Evolutionary conservation across 768 basidiomycete species (phyloP), one percentile per base, ranked within the genome.

Genomic region (Lepiota subincarnata): DNA sequence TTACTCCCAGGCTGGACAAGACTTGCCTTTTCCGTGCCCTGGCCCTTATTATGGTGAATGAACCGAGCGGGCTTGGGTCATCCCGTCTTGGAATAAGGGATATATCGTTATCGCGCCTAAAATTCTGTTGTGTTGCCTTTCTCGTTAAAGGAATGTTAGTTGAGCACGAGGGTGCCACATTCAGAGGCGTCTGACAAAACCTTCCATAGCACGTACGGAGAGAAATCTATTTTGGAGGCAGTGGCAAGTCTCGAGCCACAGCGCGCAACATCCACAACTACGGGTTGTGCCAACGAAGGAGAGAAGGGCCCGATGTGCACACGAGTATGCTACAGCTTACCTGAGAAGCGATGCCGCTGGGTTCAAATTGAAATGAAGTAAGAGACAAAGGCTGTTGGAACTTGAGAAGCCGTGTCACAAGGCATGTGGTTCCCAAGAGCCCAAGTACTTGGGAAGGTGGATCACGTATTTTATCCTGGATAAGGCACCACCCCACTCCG

Each of bases 401-500:
- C 16, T 16, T 20, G n/a, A 38, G 53, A 48, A 54, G 45, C 38
- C 34, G 28, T 35, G 36, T 46, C 52, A 53, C 44, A 37, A 12
- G 44, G 36, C 26, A 13, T 46, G 38, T 53, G 51, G 36, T 24
- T 18, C 42, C 40, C 37, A 6, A 12, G 43, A 34, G 14, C 13
- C 45, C 45, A 47, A 47, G 28, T 12, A 31, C 16, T 24, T 34
- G 16, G 42, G 37, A 14, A 19, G 34, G 34, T 20, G 16, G 20
- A 44, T 19, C 20, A 36, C 18, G n/a, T 28, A 28, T 19, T 34
- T n/a, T 34, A 13, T 34, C 4, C 31, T 22, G 34, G 53, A 14
- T 46, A 38, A 47, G 53, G 45, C 53, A 48, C 31, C 10, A 11
- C 31, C 2, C 10, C 24, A 24, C 24, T 24, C 3, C 36, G 36